Evolutionary conservation across 495 filamentous ascomycete species (phyloP).

Genomic region (Hamigera avellanea): DNA sequence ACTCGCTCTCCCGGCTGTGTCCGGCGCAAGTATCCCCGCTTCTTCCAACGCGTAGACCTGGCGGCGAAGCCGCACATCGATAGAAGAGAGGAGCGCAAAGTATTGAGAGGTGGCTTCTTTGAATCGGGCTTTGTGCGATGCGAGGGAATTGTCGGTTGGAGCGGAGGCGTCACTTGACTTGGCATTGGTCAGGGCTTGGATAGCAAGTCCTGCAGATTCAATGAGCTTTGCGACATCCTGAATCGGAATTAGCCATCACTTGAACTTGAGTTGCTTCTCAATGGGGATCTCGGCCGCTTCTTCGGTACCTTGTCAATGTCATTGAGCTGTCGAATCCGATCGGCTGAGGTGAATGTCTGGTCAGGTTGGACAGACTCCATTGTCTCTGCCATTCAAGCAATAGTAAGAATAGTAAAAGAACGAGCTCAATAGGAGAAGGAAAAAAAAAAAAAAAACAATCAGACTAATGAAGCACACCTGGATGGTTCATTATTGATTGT

Average conservation of each 20-base stretch:
- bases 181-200: conserved; percentile 54
- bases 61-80: conserved; percentile 60
- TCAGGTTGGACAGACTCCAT: conserved; percentile 8
- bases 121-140: conserved; percentile 48
- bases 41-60: conserved; percentile 75
- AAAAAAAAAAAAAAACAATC: no score
- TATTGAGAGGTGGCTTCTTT: conserved; percentile 49
- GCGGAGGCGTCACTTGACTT: conserved; percentile 19
- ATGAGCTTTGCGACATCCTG: conserved; percentile 52
- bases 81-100: conserved; percentile 55
- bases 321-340: conserved; percentile 68
- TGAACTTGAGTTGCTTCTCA: conserved; percentile 1
- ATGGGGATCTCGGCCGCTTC: no score
- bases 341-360: conserved; percentile 44
- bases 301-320: conserved; percentile 64
- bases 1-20: conserved; percentile 12
- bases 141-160: conserved; percentile 26
- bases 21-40: conserved; percentile 52
- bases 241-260: background rate
- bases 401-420: background rate
- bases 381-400: conserved; percentile 9
- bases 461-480: no score
- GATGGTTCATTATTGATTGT: no score
- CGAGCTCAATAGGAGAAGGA: no score
- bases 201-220: conserved; percentile 51